These are phyloP conservation scores for Pichia sp. DNA, from an alignment of 1,139 yeast genomes.

Conservation along the genomic window DNA sequence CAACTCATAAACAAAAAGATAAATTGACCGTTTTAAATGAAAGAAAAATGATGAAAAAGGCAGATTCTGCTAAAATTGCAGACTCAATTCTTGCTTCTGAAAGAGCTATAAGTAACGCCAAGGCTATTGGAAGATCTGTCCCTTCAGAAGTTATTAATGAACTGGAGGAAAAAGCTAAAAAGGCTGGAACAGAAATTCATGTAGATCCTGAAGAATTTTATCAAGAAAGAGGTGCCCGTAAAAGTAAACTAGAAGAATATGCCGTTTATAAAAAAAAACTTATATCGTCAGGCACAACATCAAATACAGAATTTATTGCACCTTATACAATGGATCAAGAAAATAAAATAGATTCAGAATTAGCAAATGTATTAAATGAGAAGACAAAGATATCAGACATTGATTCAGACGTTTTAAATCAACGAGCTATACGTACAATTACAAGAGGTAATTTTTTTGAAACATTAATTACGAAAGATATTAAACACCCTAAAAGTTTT, in stretches of 20 bases:
- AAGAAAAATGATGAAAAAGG: slow-evolving; percentile 36
- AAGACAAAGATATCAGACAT: slow-evolving; percentile 56
- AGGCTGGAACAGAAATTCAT: slow-evolving; percentile 32
- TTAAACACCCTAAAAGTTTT: slow-evolving; percentile 51
- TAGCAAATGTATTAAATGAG: slow-evolving; percentile 55
- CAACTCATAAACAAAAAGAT: slow-evolving; percentile 9
- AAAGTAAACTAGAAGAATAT: slow-evolving; percentile 48
- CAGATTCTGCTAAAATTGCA: slow-evolving; percentile 43
- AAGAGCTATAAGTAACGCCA: slow-evolving; percentile 56
- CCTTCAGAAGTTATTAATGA: slow-evolving; percentile 39
- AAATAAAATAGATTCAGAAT: slow-evolving; percentile 58
- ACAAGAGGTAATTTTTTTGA: slow-evolving; percentile 66
- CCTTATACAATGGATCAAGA: slow-evolving; percentile 73
- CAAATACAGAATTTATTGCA: slow-evolving; percentile 24
- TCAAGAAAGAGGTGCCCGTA: slow-evolving; percentile 43
- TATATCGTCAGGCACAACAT: slow-evolving; percentile 34
- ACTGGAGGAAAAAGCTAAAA: slow-evolving; percentile 32
- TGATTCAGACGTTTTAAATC: slow-evolving; percentile 49
- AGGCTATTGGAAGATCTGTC: slow-evolving; percentile 42
- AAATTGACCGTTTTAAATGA: slow-evolving; percentile 21
- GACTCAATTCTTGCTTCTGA: slow-evolving; percentile 57
- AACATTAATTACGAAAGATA: slow-evolving; percentile 29
- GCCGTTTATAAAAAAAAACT: slow-evolving; percentile 39
- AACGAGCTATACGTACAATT: slow-evolving; percentile 59
- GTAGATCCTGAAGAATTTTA: slow-evolving; percentile 44